These are phyloP conservation scores for Imleria badia DNA, from an alignment of 768 basidiomycete species.

Conservation along the genomic window DNA sequence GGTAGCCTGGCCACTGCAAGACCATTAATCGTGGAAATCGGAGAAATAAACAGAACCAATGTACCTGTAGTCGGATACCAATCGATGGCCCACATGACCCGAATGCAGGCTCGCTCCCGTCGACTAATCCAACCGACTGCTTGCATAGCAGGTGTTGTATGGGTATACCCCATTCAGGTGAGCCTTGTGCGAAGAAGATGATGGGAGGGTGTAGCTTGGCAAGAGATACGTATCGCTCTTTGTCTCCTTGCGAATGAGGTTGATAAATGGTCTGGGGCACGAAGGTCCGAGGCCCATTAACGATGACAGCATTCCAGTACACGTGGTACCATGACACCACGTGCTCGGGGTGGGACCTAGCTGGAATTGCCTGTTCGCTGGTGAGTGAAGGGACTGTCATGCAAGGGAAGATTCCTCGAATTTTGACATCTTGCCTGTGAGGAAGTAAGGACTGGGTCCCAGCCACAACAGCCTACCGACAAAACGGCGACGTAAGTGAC, in stretches of 20 bases:
- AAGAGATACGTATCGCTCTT: constrained; percentile 68
- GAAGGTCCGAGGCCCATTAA: constrained; percentile 41
- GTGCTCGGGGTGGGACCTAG: not conserved
- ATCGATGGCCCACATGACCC: constrained; percentile 67
- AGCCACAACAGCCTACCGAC: not conserved
- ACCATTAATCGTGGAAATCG: not conserved
- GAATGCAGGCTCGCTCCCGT: constrained; percentile 62
- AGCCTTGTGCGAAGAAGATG: constrained; percentile 52
- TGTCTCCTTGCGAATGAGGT: constrained; percentile 69
- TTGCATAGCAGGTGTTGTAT: constrained; percentile 57
- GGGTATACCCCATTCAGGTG: constrained; percentile 58
- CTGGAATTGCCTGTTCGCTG: not conserved
- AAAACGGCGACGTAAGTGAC: not conserved
- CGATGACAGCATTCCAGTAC: constrained; percentile 12
- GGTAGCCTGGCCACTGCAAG: constrained; percentile 74
- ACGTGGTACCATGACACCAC: not conserved
- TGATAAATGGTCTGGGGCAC: constrained; percentile 69
- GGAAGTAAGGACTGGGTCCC: not conserved
- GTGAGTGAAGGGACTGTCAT: not conserved
- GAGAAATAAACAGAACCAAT: not conserved
- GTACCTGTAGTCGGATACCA: constrained; percentile 66
- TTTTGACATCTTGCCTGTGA: not conserved
- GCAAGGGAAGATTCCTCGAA: not conserved
- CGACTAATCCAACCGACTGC: constrained; percentile 47
- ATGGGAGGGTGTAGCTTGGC: constrained; percentile 59